Percentiles rank a stretch among this genome's conserved stretches.
phyloP scores from a whole-genome alignment of 495 filamentous ascomycete genomes.

The Hypoxylon rickii region DNA sequence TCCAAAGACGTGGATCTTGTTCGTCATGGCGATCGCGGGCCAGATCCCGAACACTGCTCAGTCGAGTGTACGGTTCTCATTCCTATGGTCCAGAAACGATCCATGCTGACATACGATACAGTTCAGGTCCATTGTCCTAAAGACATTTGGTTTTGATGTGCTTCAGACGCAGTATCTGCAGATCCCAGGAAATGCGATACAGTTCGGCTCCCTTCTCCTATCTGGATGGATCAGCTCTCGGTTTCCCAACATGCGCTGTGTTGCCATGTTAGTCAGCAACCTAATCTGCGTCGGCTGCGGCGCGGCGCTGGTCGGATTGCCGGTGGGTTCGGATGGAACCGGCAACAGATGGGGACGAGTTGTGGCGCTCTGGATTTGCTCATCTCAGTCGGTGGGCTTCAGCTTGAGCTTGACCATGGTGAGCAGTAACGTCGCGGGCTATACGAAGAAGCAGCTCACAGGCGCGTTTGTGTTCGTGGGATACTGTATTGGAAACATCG shows the following conservation, averaged over 20 bases:
- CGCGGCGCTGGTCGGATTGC: constrained; percentile 40
- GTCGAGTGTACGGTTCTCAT: constrained; percentile 46
- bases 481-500: constrained; percentile 63
- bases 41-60: constrained; percentile 54
- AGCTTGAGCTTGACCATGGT: constrained; percentile 48
- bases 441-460: constrained; percentile 61
- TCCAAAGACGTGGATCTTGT: constrained; percentile 59
- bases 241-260: constrained; percentile 46
- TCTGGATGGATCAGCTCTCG: constrained; percentile 46
- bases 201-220: constrained; percentile 44
- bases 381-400: constrained; percentile 49
- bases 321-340: constrained; percentile 40
- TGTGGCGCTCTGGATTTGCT: constrained; percentile 51
- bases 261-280: constrained; percentile 46
- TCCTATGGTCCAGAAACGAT: background rate
- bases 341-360: constrained; percentile 58
- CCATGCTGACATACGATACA: constrained; percentile 9
- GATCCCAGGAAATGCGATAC: constrained; percentile 48
- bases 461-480: constrained; percentile 56
- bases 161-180: constrained; percentile 61
- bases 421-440: constrained; percentile 57
- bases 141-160: constrained; percentile 58
- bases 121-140: constrained; percentile 53
- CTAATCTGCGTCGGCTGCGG: constrained; percentile 46
- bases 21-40: constrained; percentile 46